Percentiles rank a stretch among this genome's conserved stretches.
phyloP scores from a whole-genome alignment of 2,329 filamentous ascomycete species.

The Nigrospora osmanthi region DNA sequence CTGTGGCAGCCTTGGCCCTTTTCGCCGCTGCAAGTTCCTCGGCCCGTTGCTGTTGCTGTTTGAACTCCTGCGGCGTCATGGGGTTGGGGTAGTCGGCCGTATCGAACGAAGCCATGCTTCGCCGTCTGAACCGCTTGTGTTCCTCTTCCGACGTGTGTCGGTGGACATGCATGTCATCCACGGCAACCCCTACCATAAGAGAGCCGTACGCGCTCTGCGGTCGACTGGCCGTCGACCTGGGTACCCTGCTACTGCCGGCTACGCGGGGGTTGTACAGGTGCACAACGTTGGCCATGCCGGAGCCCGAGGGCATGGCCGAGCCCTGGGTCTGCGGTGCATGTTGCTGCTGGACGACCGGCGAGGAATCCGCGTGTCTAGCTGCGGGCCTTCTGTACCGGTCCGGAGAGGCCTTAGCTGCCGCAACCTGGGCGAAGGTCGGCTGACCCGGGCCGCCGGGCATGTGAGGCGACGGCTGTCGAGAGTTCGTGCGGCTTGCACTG shows the following conservation, averaged over 20 bases:
- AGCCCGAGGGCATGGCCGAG: constrained; percentile 39
- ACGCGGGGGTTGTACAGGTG: constrained; percentile 44
- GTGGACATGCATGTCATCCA: constrained; percentile 63
- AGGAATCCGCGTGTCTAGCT: constrained; percentile 45
- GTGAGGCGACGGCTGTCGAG: constrained; percentile 36
- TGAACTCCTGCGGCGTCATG: constrained; percentile 27
- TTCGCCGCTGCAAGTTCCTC: constrained; percentile 14
- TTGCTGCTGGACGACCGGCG: constrained; percentile 14
- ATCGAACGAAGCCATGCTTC: constrained; percentile 68
- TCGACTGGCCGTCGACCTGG: constrained; percentile 25
- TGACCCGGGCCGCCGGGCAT: constrained; percentile 30
- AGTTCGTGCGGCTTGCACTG: constrained; percentile 30
- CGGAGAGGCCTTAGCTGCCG: constrained; percentile 59
- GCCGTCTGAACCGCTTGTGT: constrained; percentile 68
- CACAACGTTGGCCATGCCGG: constrained; percentile 45
- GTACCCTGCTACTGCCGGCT: constrained; percentile 23
- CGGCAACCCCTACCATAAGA: constrained; percentile 35
- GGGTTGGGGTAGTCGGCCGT: constrained; percentile 32
- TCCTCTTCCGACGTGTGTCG: constrained; percentile 53
- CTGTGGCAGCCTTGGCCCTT: constrained; percentile 18
- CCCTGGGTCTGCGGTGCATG: constrained; percentile 14
- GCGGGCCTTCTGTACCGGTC: constrained; percentile 74
- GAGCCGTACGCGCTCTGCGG: constrained; percentile 45
- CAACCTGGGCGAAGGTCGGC: constrained; percentile 48
- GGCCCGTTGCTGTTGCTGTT: constrained; percentile 11